These are phyloP conservation scores for Colletotrichum sp. DNA, from an alignment of 2,329 filamentous ascomycete genomes.

Conservation along the genomic window DNA sequence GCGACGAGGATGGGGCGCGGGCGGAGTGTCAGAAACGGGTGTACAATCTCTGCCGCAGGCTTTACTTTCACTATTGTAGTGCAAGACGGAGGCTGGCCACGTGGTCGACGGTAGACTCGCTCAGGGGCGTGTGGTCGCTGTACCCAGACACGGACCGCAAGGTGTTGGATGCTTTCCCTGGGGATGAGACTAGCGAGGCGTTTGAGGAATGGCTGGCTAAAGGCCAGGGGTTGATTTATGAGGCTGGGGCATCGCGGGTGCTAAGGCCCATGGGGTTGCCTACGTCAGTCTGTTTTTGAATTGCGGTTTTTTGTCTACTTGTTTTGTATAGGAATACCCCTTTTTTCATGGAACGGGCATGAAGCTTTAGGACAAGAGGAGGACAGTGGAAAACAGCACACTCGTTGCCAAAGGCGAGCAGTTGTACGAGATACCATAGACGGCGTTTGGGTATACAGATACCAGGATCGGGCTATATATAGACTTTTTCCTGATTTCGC, in stretches of 20 bases:
- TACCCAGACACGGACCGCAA: slow-evolving; percentile 43
- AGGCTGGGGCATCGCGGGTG: slow-evolving; percentile 37
- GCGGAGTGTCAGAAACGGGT: slow-evolving; percentile 44
- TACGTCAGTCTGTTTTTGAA: background rate
- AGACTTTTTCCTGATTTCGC: background rate
- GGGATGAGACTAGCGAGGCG: slow-evolving; percentile 38
- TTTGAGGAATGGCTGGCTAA: slow-evolving; percentile 44
- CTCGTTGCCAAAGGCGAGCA: background rate
- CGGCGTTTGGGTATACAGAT: background rate
- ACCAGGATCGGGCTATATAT: background rate
- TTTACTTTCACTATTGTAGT: slow-evolving; percentile 51
- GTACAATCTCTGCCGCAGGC: slow-evolving; percentile 42
- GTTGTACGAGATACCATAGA: background rate
- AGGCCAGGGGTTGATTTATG: slow-evolving; percentile 41
- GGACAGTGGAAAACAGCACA: background rate
- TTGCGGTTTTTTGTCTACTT: background rate
- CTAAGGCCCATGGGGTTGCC: background rate
- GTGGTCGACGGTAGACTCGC: slow-evolving; percentile 35
- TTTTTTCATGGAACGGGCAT: background rate
- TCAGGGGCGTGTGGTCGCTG: slow-evolving; percentile 42
- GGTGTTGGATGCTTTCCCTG: slow-evolving; percentile 47
- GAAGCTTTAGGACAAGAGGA: background rate
- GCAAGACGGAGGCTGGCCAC: slow-evolving; percentile 44
- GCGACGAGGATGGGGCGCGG: slow-evolving; percentile 37
- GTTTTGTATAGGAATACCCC: background rate